Evolutionary conservation across 2,329 filamentous ascomycete species (phyloP), one percentile per base, ranked within the genome.

Genomic region (Capronia epimyces): DNA sequence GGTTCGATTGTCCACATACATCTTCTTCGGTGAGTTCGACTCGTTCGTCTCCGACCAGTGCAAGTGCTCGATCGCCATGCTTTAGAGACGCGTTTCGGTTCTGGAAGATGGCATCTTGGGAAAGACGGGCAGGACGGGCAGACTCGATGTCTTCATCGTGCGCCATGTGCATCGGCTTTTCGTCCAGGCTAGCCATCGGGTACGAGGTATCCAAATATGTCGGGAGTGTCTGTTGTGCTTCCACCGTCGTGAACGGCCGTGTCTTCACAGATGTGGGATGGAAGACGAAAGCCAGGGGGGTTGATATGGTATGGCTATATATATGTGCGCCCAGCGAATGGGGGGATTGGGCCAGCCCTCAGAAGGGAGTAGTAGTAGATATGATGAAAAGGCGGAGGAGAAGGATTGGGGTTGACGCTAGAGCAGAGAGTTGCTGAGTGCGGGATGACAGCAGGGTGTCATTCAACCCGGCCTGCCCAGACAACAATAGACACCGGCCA

Each of bases 11-110:
- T 12, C 16, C 13, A 49, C 57, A 10, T 47, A 66, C 63, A 53
- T 71, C 68, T 53, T 70, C 68, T 39, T 70, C 69, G 1, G 66
- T 68, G 44, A 70, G 43, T 16, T 56, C 59, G 32, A 67, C 59
- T 47, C 65, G 56, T 42, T 62, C 54, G 25, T 59, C 50, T 32
- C 60, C 60, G 20, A 61, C 43, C 22, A 60, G 46, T 9, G 53
- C 51, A 15, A 61, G 57, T 34, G 60, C 59, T 39, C 56, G 43
- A 40, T 62, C 60, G 39, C 48, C 59, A 46, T 62, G 58, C 29
- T 58, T 56, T 27, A 48, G 5, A 3, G 46, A 44, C 7, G 25
- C 48, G 25, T 36, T 20, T 6, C 40, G 46, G n/a, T 55, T 49
- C 9, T 36, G 46, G 16, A 50, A 47, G 22, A 56, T 43, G 24